These are phyloP conservation scores for Solanum chacoense DNA, from an alignment of 305 asterid genomes.

Conservation along the genomic window DNA sequence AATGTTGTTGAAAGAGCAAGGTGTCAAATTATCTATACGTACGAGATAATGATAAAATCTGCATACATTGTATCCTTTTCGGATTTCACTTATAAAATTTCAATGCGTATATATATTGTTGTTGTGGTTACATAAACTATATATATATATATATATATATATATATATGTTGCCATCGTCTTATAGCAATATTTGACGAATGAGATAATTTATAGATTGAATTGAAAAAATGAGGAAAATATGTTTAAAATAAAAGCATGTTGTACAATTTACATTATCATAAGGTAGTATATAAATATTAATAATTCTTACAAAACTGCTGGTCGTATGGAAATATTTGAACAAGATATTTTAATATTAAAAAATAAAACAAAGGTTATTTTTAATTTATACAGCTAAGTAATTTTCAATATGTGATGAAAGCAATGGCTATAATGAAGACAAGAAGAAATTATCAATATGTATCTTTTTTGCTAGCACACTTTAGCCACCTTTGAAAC, in stretches of 20 bases:
- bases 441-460: neutral
- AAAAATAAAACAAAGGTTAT: neutral
- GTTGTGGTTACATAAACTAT: neutral
- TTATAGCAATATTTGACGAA: neutral
- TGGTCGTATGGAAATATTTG: neutral
- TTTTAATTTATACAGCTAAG: neutral
- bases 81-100: no score
- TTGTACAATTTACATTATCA: neutral
- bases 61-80: fast-evolving
- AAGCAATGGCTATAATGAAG: neutral
- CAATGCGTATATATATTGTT: no score
- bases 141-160: no score
- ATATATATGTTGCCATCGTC: neutral
- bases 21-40: neutral
- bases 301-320: neutral
- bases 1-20: neutral
- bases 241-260: neutral
- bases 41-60: no score
- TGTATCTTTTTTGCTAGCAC: neutral
- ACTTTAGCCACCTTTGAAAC: neutral
- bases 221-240: neutral
- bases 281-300: neutral
- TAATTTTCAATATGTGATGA: neutral
- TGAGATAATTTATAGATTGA: neutral
- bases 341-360: neutral